A percentile compares a stretch with the other conserved stretches of the same genome.
Evolutionary conservation across 2,329 filamentous ascomycete species (phyloP).

Genomic region (Sarocladiaceae sp.): DNA sequence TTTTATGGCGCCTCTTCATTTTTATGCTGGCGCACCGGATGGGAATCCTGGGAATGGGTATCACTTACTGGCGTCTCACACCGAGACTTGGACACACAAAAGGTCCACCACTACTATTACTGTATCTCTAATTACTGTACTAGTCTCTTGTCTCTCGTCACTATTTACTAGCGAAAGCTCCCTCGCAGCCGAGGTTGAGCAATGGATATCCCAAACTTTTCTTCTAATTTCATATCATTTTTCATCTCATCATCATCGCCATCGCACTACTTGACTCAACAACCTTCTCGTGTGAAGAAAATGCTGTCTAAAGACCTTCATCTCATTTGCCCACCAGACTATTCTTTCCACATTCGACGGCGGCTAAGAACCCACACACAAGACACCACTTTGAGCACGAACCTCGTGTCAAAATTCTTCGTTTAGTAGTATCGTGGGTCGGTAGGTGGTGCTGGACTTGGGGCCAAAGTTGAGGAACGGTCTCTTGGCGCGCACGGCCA

Average conservation of each 20-base stretch:
- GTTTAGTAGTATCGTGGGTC: background rate
- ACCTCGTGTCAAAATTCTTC: background rate
- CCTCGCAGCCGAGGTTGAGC: slow-evolving; percentile 6
- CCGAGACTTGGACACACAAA: background rate
- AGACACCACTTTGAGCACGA: too few relatives aligned
- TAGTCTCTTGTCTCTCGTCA: background rate
- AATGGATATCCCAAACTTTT: slow-evolving; percentile 4
- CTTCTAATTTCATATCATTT: background rate
- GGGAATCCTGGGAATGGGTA: background rate
- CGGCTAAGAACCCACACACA: too few relatives aligned
- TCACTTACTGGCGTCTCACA: background rate
- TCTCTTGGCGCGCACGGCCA: too few relatives aligned
- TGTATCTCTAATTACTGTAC: slow-evolving; percentile 6
- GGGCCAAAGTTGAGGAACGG: too few relatives aligned
- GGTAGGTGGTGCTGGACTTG: too few relatives aligned
- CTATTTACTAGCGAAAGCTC: background rate
- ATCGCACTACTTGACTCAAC: slow-evolving; percentile 1
- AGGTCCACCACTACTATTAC: too few relatives aligned
- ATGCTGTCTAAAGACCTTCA: background rate
- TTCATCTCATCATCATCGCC: too few relatives aligned
- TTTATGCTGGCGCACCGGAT: background rate
- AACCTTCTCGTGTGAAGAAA: background rate
- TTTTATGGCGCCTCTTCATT: background rate
- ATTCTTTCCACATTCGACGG: too few relatives aligned
- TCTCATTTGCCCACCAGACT: background rate